phyloP scores from a whole-genome alignment of 108 stramenopile species.

The Conticribra guillardii region DNA sequence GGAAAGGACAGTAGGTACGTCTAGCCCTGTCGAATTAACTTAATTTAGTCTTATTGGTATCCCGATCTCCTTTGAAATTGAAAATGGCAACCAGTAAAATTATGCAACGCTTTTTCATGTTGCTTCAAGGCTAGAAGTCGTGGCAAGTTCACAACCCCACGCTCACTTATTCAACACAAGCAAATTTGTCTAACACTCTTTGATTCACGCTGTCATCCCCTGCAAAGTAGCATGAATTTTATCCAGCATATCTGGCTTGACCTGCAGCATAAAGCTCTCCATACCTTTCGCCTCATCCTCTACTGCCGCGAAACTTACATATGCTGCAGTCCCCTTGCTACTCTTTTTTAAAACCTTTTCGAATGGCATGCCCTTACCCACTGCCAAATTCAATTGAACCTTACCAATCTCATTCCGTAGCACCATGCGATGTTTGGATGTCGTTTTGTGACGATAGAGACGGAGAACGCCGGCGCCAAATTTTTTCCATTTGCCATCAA shows the following conservation, averaged over 20 bases:
- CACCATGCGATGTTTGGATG: conserved; percentile 39
- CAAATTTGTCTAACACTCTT: too few relatives aligned
- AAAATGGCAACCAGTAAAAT: too few relatives aligned
- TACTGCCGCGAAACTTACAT: conserved; percentile 18
- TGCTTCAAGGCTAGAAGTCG: too few relatives aligned
- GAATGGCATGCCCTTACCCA: conserved; percentile 31
- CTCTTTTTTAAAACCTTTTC: conserved; percentile 11
- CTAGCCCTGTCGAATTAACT: too few relatives aligned
- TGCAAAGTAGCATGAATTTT: conserved; percentile 10
- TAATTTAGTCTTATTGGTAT: too few relatives aligned
- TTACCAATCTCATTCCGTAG: conserved; percentile 43
- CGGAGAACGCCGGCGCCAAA: conserved; percentile 33
- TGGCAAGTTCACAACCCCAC: too few relatives aligned
- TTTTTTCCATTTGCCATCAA: conserved; percentile 34
- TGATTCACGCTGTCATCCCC: conserved; percentile 2
- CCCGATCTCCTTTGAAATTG: too few relatives aligned
- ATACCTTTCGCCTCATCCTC: conserved; percentile 24
- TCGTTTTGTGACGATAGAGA: conserved; percentile 39
- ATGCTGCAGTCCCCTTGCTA: conserved; percentile 14
- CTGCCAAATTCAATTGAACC: conserved; percentile 39
- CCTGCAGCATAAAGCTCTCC: conserved; percentile 38
- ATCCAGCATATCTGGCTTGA: conserved; percentile 11
- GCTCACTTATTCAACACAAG: too few relatives aligned
- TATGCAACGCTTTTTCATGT: too few relatives aligned
- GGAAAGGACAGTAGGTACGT: too few relatives aligned